phyloP scores from a whole-genome alignment of 2,329 filamentous ascomycete species.

The Fulvia fulva region DNA sequence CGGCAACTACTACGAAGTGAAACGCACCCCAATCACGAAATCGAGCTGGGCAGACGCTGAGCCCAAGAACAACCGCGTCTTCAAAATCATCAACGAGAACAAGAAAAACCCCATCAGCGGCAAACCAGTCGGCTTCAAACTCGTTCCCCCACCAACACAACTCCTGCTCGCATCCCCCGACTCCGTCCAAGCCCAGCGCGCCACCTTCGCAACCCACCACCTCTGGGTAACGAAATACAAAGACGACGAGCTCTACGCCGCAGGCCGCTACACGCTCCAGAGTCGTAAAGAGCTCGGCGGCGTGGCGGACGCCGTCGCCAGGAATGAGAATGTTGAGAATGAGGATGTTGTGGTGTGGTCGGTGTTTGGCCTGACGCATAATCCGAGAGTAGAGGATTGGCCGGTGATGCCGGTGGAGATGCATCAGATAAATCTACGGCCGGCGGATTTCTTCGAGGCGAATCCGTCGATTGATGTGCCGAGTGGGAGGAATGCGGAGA shows the following conservation, averaged over 20 bases:
- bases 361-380: conserved; percentile 50
- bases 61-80: conserved; percentile 52
- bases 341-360: conserved; percentile 50
- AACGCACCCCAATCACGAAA: conserved; percentile 31
- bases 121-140: conserved; percentile 48
- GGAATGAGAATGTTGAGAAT: conserved; percentile 42
- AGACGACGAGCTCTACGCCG: conserved; percentile 51
- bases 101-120: conserved; percentile 45
- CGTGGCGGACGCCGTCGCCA: conserved; percentile 41
- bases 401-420: conserved; percentile 50
- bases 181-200: conserved; percentile 44
- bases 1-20: conserved; percentile 58
- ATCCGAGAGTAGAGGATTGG: conserved; percentile 50
- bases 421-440: conserved; percentile 46
- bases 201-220: conserved; percentile 49
- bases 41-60: conserved; percentile 26
- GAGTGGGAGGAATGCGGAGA: conserved; percentile 14
- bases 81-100: conserved; percentile 51
- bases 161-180: conserved; percentile 47
- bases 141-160: conserved; percentile 46
- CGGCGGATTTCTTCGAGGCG: conserved; percentile 51
- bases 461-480: conserved; percentile 55
- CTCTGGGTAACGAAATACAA: conserved; percentile 54
- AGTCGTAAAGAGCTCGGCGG: conserved; percentile 43
- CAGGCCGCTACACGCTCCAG: conserved; percentile 47